Base-by-base conservation (phyloP, 2,329 filamentous ascomycete genomes). In the Parascedosporium putredinis region DNA sequence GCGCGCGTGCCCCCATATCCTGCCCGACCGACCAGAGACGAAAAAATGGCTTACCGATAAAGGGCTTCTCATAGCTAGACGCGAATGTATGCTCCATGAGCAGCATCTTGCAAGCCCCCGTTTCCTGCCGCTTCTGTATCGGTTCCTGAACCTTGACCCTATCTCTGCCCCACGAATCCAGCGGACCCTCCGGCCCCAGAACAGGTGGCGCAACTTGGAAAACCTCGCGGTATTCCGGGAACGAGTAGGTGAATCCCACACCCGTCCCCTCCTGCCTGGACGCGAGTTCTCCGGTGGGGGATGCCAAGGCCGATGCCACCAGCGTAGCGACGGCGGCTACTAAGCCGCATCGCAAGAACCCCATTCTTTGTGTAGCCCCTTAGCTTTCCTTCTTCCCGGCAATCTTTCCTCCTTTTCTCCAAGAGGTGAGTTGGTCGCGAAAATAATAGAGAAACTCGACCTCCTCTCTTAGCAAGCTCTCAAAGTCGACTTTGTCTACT, bases 61-160 rank as follows among this genome's bases (percentile, higher is more conserved):
- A 90, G 1, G 86, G 86, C 29, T 73, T 62, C n/a, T 81, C 83
- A 61, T 89, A 90, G 54, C 84, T 89, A 54, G 68, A 77, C 9
- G 70, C 84, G 68, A 91, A 91, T 0, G 76, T 73, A 64, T 88
- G 74, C 3, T 81, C 68, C 78, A 89, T 86, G 50, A 91, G 64
- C n/a, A 76, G 64, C 34, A 79, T 60, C 40, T 75, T 66, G 59
- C 76, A 81, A 45, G 65, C 60, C 14, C 34, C 31, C 20, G 18
- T 7, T 4, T 49, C 23, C 12, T 31, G 12, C 14, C 25, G n/a
- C n/a, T 36, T 42, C 38, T 42, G 38, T 10, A 10, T 10, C 10
- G 38, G 5, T 5, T 16, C 34, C 25, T 12, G 8, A 8, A 34
- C 12, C 23, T 12, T 29, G 23, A 45, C 42, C 14, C 42, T 25